These are phyloP conservation scores for Celoporthe dispersa DNA, from an alignment of 2,329 filamentous ascomycete species.

Conservation along the genomic window DNA sequence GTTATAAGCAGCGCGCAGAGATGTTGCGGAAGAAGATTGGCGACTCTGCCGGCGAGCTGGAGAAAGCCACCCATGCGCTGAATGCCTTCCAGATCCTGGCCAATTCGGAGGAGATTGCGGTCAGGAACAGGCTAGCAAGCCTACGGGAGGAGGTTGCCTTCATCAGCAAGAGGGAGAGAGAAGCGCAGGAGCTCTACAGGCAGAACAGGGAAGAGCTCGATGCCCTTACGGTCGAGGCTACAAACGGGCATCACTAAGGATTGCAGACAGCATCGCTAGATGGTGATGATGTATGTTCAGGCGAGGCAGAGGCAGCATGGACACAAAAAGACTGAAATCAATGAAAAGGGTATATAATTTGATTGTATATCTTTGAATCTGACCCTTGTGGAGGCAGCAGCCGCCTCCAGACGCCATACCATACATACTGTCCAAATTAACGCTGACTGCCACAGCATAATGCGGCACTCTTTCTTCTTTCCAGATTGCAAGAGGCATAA, in stretches of 20 bases:
- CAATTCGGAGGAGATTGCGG: constrained; percentile 77
- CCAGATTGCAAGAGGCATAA: neutral
- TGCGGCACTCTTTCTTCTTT: neutral
- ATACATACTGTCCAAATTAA: neutral
- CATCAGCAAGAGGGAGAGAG: constrained; percentile 79
- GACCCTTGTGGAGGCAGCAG: neutral
- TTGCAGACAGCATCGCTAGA: neutral
- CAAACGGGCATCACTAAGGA: constrained; percentile 45
- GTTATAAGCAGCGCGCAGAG: constrained; percentile 86
- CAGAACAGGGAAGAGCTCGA: constrained; percentile 77
- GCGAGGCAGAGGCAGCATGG: neutral
- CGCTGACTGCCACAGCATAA: neutral
- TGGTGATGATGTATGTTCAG: neutral
- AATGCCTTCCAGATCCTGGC: constrained; percentile 76
- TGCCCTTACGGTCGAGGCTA: constrained; percentile 50
- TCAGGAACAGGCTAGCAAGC: constrained; percentile 71
- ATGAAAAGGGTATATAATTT: neutral
- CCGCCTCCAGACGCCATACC: neutral
- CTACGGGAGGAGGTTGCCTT: constrained; percentile 84
- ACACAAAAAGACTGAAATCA: neutral
- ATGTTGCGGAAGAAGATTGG: constrained; percentile 78
- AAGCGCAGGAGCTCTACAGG: constrained; percentile 87
- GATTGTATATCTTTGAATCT: neutral
- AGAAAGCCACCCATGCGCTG: constrained; percentile 73
- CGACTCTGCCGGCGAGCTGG: constrained; percentile 74